Conservation (phyloP, 306 rosid genomes). For the Prinsepia uniflora region DNA sequence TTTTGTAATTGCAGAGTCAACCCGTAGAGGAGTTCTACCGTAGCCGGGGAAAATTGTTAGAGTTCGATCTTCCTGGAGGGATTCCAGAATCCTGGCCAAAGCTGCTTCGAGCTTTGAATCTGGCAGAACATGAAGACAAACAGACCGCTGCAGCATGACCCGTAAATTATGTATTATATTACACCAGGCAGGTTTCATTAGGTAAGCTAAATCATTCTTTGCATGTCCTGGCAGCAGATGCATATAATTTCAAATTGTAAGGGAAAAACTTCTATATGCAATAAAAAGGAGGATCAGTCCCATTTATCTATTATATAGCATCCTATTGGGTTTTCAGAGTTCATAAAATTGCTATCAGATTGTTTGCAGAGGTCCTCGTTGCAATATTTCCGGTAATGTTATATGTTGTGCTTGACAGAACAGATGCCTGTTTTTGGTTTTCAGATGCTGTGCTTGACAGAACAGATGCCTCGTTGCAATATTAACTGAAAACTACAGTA, state of each 20-base stretch:
- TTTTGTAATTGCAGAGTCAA: conserved; percentile 36
- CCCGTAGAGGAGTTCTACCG: conserved; percentile 47
- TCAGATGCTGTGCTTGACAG: too few species aligned
- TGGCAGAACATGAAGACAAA: conserved; percentile 34
- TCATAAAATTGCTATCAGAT: conserved; percentile 3
- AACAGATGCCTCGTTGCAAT: too few species aligned
- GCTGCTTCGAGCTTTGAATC: conserved; percentile 46
- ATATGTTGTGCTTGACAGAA: too few species aligned
- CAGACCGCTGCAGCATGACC: conserved; percentile 40
- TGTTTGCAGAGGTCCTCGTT: background rate
- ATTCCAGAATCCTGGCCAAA: conserved; percentile 56
- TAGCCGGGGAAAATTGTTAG: conserved; percentile 41
- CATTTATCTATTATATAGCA: conserved; percentile 8
- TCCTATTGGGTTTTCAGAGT: conserved; percentile 19
- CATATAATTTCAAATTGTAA: conserved; percentile 10
- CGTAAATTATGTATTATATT: background rate
- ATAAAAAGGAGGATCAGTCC: conserved; percentile 14
- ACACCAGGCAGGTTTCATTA: conserved; percentile 2
- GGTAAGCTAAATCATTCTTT: conserved; percentile 34
- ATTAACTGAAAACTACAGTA: too few species aligned
- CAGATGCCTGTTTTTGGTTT: too few species aligned
- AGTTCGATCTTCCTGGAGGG: conserved; percentile 50
- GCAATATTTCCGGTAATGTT: too few species aligned
- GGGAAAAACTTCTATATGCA: conserved; percentile 10
- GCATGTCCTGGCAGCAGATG: conserved; percentile 12